These are phyloP conservation scores for Paramecium pentaurelia DNA, from an alignment of 73 alveolate genomes.

Conservation along the genomic window DNA sequence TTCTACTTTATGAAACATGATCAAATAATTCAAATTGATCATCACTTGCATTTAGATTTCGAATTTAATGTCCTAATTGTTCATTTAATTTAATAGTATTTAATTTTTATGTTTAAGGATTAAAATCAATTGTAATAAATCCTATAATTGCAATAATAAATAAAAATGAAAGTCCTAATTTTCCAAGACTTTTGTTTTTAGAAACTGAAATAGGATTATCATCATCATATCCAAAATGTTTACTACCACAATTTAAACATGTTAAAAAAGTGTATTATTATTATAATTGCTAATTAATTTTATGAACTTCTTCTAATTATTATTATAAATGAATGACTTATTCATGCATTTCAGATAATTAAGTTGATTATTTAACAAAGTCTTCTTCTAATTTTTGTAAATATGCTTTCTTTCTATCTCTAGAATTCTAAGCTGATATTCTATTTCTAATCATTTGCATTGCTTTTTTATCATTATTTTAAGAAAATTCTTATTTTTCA, in stretches of 20 bases:
- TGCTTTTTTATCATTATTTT: background rate
- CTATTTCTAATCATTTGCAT: constrained; percentile 51
- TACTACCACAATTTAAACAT: constrained; percentile 18
- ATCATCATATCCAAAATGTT: background rate
- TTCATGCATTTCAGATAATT: background rate
- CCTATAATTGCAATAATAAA: background rate
- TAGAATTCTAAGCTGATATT: constrained; percentile 51
- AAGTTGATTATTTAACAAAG: background rate
- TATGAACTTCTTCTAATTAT: background rate
- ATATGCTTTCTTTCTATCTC: constrained; percentile 41
- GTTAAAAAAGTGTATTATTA: background rate
- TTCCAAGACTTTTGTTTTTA: background rate
- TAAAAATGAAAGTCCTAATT: background rate
- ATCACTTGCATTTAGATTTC: constrained; percentile 13
- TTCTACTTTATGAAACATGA: background rate
- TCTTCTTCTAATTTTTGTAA: background rate
- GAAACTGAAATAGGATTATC: background rate
- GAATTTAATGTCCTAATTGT: background rate
- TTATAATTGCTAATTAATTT: background rate
- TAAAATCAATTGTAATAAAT: background rate
- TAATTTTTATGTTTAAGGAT: background rate
- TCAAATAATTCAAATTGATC: background rate
- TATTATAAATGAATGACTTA: background rate
- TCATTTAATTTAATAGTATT: background rate
- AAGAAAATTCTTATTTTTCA: background rate